Evolutionary conservation across 225 moss, liverwort and hornwort species (phyloP).

Genomic region (Bryum argenteum): DNA sequence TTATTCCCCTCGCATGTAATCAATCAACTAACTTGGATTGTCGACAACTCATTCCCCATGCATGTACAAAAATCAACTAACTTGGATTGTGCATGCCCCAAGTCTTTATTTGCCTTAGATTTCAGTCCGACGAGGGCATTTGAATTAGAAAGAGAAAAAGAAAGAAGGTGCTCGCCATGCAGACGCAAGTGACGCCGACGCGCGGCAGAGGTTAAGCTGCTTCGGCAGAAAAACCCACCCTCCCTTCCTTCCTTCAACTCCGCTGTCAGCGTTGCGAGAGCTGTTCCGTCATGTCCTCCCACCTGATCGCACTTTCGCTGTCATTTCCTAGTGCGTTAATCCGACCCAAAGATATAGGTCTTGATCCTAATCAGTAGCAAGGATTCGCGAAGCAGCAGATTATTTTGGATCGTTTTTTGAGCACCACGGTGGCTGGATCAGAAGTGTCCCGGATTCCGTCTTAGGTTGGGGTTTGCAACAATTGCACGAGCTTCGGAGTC

Average conservation of each 20-base stretch:
- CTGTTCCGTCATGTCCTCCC: background rate
- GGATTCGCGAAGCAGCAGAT: background rate
- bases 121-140: too few relatives aligned
- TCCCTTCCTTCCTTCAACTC: background rate
- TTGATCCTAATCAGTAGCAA: background rate
- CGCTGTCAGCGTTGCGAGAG: background rate
- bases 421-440: background rate
- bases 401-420: background rate
- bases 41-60: too few relatives aligned
- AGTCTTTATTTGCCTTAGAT: too few relatives aligned
- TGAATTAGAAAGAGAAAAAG: too few relatives aligned
- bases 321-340: background rate
- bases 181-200: conserved; percentile 5
- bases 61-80: too few relatives aligned
- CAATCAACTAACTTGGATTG: too few relatives aligned
- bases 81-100: too few relatives aligned
- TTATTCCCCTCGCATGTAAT: too few relatives aligned
- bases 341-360: background rate
- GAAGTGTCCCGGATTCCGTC: background rate
- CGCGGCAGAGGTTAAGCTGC: conserved; percentile 12
- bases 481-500: conserved; percentile 9
- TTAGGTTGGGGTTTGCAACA: conserved; percentile 11
- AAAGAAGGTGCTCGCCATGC: too few relatives aligned
- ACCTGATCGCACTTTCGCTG: background rate
- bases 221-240: conserved; percentile 13